Evolutionary conservation across 371 early-diverging fungal genomes (phyloP).

Genomic region (Mortierella sp.): DNA sequence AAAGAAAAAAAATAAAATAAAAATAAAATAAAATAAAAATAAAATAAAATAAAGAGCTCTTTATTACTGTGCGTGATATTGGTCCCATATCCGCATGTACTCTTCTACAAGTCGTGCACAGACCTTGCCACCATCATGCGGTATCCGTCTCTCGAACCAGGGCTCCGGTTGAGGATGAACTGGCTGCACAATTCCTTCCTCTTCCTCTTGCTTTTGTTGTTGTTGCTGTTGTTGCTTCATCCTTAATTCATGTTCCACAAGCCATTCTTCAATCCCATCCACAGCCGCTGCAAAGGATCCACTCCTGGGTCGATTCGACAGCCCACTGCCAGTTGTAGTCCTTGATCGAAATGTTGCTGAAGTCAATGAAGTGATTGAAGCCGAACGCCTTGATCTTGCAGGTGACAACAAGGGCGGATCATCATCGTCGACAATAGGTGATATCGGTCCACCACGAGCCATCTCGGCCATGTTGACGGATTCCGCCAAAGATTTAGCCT

Average conservation of each 20-base stretch:
- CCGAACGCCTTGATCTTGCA: slow-evolving; percentile 18
- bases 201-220: background rate
- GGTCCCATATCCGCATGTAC: slow-evolving; percentile 54
- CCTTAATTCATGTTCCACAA: background rate
- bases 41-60: background rate
- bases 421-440: slow-evolving; percentile 14
- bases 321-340: background rate
- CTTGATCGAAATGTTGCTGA: slow-evolving; percentile 23
- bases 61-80: slow-evolving; percentile 4
- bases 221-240: background rate
- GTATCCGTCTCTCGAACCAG: slow-evolving; percentile 51
- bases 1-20: no score
- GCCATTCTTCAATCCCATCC: slow-evolving; percentile 4
- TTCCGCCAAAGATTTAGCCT: slow-evolving; percentile 25
- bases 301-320: slow-evolving; percentile 1
- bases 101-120: slow-evolving; percentile 60
- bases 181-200: background rate
- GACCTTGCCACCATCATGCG: slow-evolving; percentile 68
- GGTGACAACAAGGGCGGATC: slow-evolving; percentile 16
- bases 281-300: slow-evolving; percentile 1
- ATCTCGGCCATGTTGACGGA: slow-evolving; percentile 35
- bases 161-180: background rate
- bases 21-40: no score
- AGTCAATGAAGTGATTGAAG: slow-evolving; percentile 20
- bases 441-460: slow-evolving; percentile 36